Evolutionary conservation across 1,139 yeast species (phyloP).

Genomic region (Yamadazyma atlantica): DNA sequence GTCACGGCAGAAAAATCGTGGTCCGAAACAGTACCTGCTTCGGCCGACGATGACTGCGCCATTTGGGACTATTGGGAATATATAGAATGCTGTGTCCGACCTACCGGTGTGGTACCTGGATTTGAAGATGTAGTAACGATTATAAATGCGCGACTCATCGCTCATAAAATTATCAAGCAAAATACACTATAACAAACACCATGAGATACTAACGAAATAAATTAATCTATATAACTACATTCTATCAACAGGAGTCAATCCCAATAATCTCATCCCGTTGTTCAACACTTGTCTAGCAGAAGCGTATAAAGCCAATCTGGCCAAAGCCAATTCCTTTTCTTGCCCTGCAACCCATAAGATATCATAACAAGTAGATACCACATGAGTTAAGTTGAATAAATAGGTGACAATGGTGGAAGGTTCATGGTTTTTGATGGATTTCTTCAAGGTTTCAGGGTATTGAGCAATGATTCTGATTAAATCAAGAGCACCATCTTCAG

Average conservation of each 20-base stretch:
- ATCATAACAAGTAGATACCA: slow-evolving; percentile 93
- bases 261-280: slow-evolving; percentile 90
- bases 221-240: slow-evolving; percentile 51
- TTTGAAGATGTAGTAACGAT: no score
- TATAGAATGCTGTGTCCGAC: no score
- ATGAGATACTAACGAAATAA: neutral
- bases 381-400: slow-evolving; percentile 87
- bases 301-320: slow-evolving; percentile 89
- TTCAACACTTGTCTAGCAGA: slow-evolving; percentile 87
- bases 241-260: slow-evolving; percentile 97
- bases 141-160: no score
- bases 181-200: no score
- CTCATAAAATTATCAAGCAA: no score
- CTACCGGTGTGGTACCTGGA: no score
- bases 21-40: no score
- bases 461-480: slow-evolving; percentile 81
- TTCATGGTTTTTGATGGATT: slow-evolving; percentile 82
- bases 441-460: slow-evolving; percentile 88
- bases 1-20: no score
- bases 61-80: no score
- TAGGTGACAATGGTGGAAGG: slow-evolving; percentile 95
- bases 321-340: slow-evolving; percentile 79
- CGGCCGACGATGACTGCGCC: no score
- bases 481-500: slow-evolving; percentile 72
- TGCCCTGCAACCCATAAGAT: slow-evolving; percentile 98